Evolutionary conservation across 75 land plant genomes (phyloP), one percentile per base, ranked within the genome.

Genomic region (Chamaecyparis obtusa): DNA sequence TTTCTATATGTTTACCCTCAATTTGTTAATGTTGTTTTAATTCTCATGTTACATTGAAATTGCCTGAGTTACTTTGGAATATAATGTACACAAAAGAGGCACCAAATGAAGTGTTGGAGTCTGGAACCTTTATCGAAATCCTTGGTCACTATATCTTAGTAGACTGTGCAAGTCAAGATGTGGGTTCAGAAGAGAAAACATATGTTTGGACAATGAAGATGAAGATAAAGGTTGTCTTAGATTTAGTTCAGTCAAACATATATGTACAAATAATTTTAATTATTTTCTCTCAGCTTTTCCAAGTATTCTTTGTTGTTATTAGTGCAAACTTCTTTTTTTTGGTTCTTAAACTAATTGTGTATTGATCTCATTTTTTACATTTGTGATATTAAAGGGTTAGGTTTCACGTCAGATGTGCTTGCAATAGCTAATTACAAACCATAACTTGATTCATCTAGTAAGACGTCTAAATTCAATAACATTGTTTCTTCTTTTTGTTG

Each of bases 121-220:
- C 90, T 57, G 88, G 90, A 89, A 88, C 90, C 16, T 82, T 89
- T n/a, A 86, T 60, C 36, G 88, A 89, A 79, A 89, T 89, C 21
- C 88, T 89, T 35, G 88, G 90, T 81, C 88, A 89, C 44, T 89
- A 89, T 86, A 88, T 86, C 83, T 89, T 88, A 79, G 41, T 89
- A 51, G 82, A 86, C 54, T 36, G 74, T 89, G 90, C 90, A 72
- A 89, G 85, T 82, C 87, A 89, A 89, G 87, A 89, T 89, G 87
- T 89, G 89, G 87, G 89, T 88, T 87, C 56, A 83, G 80, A 60
- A 88, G 78, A 87, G 83, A 85, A 35, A 27, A 5, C 32, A 86
- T 89, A 35, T 85, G 86, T 44, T 48, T 88, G 33, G 88, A 88
- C 49, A 86, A 77, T 46, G 89, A 88, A 44, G 86, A 86, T 85